Evolutionary conservation across 2,329 filamentous ascomycete genomes (phyloP).

Genomic region (Coniella lustricola): DNA sequence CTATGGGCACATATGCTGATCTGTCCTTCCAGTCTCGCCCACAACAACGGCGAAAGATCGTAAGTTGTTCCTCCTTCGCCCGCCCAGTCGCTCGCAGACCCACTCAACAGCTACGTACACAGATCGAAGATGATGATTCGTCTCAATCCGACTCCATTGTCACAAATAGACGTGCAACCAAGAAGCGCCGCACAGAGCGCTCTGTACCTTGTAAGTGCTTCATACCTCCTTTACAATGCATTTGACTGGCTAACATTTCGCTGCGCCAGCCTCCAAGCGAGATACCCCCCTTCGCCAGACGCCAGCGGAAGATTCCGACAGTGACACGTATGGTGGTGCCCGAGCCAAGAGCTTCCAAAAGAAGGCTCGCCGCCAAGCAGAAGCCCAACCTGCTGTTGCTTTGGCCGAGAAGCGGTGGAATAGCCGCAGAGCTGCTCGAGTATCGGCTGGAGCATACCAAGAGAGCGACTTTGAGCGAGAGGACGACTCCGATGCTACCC

Average conservation of each 20-base stretch:
- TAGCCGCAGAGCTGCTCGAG: conserved; percentile 72
- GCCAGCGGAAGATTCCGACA: conserved; percentile 56
- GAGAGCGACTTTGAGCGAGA: conserved; percentile 61
- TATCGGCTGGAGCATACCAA: conserved; percentile 55
- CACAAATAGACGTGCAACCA: conserved; percentile 51
- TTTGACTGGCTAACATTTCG: conserved; percentile 4
- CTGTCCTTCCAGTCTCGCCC: conserved; percentile 42
- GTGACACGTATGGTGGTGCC: conserved; percentile 72
- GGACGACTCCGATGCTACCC: conserved; percentile 58
- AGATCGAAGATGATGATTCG: conserved; percentile 53
- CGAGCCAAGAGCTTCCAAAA: conserved; percentile 63
- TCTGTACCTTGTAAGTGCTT: conserved; percentile 53
- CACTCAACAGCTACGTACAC: conserved; percentile 17
- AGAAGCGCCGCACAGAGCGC: conserved; percentile 61
- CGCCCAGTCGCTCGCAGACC: background rate
- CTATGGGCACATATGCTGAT: conserved; percentile 3
- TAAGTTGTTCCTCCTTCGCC: conserved; percentile 28
- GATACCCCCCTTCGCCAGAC: conserved; percentile 49
- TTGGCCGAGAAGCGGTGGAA: conserved; percentile 86
- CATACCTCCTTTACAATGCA: background rate
- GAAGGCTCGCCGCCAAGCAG: conserved; percentile 68
- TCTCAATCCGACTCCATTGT: conserved; percentile 66
- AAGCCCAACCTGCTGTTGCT: conserved; percentile 59
- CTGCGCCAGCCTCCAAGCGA: conserved; percentile 48
- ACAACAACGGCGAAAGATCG: conserved; percentile 50